Conservation (phyloP, 2,329 filamentous ascomycete species). For the Pseudocercospora crystallina region DNA sequence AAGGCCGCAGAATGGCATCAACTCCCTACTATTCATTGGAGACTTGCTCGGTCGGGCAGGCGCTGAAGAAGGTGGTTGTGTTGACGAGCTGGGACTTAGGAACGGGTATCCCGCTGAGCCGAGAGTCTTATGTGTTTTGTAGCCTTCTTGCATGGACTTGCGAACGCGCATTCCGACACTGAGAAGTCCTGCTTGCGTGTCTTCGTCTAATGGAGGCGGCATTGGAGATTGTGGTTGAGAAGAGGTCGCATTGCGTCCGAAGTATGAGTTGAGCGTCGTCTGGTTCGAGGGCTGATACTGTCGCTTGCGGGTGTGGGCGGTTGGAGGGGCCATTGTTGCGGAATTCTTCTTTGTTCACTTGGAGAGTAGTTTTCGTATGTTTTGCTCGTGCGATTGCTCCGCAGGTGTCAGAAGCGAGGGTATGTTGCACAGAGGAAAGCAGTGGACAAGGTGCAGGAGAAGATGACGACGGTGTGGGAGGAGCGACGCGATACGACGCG, state of each 20-base stretch:
- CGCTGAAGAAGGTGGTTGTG: conserved; percentile 34
- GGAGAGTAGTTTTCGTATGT: no score
- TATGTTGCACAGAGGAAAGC: no score
- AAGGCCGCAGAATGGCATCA: conserved; percentile 78
- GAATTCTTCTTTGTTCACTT: no score
- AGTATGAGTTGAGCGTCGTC: conserved; percentile 44
- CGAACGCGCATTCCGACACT: conserved; percentile 92
- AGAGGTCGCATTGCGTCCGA: conserved; percentile 29
- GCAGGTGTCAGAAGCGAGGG: no score
- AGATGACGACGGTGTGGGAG: no score
- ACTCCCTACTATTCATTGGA: conserved; percentile 50
- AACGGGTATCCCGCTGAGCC: conserved; percentile 27
- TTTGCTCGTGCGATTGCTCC: no score
- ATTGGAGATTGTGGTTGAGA: conserved; percentile 18
- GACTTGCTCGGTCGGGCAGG: conserved; percentile 23
- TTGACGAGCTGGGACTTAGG: conserved; percentile 26
- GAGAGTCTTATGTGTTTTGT: conserved; percentile 68
- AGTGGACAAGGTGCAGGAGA: no score
- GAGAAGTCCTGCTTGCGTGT: conserved; percentile 78
- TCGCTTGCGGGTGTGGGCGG: conserved; percentile 40
- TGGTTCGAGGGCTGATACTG: conserved; percentile 43
- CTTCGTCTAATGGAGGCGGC: conserved; percentile 59
- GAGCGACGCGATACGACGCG: no score
- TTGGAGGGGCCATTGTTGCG: conserved; percentile 8
- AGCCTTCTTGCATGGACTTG: conserved; percentile 90